phyloP scores from a whole-genome alignment of 768 basidiomycete species.

The Multifurca ochricompacta region DNA sequence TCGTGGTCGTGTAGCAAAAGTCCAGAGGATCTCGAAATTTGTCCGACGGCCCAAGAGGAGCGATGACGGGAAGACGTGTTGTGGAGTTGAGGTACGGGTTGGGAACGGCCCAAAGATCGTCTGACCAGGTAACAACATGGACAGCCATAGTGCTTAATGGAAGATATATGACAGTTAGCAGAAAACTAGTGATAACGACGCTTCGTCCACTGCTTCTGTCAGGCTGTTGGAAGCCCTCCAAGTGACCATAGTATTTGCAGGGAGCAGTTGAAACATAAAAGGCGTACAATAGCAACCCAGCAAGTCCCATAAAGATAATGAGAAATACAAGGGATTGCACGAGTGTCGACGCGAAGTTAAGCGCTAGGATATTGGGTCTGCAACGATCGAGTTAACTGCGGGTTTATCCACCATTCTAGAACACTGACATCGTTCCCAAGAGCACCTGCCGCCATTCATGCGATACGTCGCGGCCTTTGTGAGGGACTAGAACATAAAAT shows the following conservation, averaged over 20 bases:
- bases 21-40: conserved; percentile 56
- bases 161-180: conserved; percentile 62
- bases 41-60: conserved; percentile 47
- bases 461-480: conserved; percentile 30
- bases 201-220: conserved; percentile 41
- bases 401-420: not conserved
- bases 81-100: conserved; percentile 62
- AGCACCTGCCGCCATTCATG: conserved; percentile 50
- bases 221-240: conserved; percentile 49
- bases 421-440: conserved; percentile 57
- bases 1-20: conserved; percentile 76
- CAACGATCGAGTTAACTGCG: conserved; percentile 7
- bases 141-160: conserved; percentile 73
- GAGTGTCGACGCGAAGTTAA: conserved; percentile 61
- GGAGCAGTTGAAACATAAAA: conserved; percentile 45
- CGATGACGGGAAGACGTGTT: conserved; percentile 38
- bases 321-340: conserved; percentile 55
- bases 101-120: conserved; percentile 64
- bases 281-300: conserved; percentile 46
- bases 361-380: conserved; percentile 66
- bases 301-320: conserved; percentile 46
- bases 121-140: conserved; percentile 69
- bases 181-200: conserved; percentile 53
- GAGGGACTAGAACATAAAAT: conserved; percentile 32
- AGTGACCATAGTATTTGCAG: conserved; percentile 40